Base-by-base conservation (phyloP, 345 rosid genomes). In the Camelina sativa region DNA sequence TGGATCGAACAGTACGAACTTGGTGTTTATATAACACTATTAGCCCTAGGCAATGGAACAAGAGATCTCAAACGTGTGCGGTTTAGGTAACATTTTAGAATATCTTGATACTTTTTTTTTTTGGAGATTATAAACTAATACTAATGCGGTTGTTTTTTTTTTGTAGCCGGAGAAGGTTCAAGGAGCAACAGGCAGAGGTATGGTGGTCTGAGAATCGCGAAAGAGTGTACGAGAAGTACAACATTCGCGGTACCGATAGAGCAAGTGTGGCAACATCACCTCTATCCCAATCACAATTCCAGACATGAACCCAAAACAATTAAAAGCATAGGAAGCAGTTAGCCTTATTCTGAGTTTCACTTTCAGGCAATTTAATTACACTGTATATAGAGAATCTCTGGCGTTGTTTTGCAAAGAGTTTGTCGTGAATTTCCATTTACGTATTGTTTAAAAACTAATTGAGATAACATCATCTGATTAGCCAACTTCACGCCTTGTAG, bases 181-280 rank as follows among this genome's bases (percentile, higher is more conserved):
- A 85, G 20, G 99, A 95, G 86, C 96, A 95, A 59, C 97, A 95
- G 75, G 99, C 98, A 8, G 93, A 92, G 80, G 80, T 84, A 0
- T 95, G 99, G 97, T 95, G 99, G 99, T 88, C 94, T 11, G 98
- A 95, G 85, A 95, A 95, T 65, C 97, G 98, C 0, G 97, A 89
- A 60, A 92, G 80, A 81, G 98, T 95, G 58, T 90, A 90, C n/a
- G 92, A 87, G 64, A 83, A 76, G 76, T 90, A 92, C 80, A 90
- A 90, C 58, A 93, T 95, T 30, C 86, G 89, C 1, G 93, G 90
- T 59, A 78, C 92, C 6, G 97, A 95, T 46, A 90, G 85, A 75
- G 63, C 90, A 69, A 89, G 62, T 79, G 89, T 57, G 37, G 55
- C 43, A 22, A 20, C 59, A 8, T 55, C 65, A 44, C 55, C 65